Conservation (phyloP, 805 yeast species). For the Pichia gijzeniarum region DNA sequence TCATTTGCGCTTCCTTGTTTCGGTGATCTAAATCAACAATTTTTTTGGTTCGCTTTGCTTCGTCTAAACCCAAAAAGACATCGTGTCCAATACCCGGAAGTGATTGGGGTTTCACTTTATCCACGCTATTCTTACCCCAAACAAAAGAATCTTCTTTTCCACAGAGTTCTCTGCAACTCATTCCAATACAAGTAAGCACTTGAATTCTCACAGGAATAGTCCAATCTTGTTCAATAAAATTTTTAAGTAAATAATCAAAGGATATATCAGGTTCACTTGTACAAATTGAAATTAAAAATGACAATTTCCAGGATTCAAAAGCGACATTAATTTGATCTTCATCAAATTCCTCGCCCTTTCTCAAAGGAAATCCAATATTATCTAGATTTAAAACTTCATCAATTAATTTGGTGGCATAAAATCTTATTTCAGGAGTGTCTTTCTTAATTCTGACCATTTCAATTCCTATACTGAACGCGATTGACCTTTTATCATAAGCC, state of each 20-base stretch:
- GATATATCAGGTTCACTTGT: constrained; percentile 37
- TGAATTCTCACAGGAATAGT: constrained; percentile 74
- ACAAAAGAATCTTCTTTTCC: constrained; percentile 47
- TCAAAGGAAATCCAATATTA: constrained; percentile 30
- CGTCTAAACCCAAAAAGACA: constrained; percentile 30
- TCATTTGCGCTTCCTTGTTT: constrained; percentile 33
- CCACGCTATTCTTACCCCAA: constrained; percentile 30
- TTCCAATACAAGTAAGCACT: constrained; percentile 59
- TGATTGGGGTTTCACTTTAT: constrained; percentile 24
- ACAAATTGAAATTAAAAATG: constrained; percentile 57
- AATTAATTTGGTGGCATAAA: constrained; percentile 50
- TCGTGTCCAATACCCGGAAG: constrained; percentile 45
- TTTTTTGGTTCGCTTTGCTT: constrained; percentile 25
- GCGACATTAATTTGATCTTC: constrained; percentile 36
- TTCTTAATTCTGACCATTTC: constrained; percentile 61
- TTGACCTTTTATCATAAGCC: constrained; percentile 42
- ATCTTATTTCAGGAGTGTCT: constrained; percentile 54
- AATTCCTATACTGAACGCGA: constrained; percentile 48
- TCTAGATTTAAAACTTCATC: constrained; percentile 44
- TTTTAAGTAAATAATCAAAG: constrained; percentile 40
- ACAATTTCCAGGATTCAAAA: constrained; percentile 63
- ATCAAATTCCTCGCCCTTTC: background rate
- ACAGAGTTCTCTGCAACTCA: constrained; percentile 67
- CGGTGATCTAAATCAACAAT: constrained; percentile 31
- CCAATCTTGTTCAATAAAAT: constrained; percentile 65